Percentiles rank a stretch among this genome's conserved stretches.
phyloP scores from a whole-genome alignment of 2,329 filamentous ascomycete genomes.

The Colletotrichum cordylinicola region DNA sequence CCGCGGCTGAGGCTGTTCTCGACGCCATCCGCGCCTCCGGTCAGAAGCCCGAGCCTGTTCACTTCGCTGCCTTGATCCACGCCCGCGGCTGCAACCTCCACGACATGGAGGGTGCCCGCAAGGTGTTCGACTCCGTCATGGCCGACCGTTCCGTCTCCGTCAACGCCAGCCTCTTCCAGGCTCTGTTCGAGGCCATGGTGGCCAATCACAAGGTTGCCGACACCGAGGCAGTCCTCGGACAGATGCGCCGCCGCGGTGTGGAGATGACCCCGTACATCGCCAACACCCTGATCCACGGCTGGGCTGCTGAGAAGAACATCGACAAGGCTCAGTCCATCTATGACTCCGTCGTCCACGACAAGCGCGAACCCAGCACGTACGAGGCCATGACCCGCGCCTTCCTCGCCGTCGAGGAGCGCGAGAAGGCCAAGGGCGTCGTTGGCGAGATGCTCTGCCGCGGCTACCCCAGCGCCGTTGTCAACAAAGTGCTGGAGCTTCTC shows the following conservation, averaged over 20 bases:
- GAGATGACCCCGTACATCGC: slow-evolving; percentile 97
- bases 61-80: slow-evolving; percentile 95
- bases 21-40: slow-evolving; percentile 77
- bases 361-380: slow-evolving; percentile 95
- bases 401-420: slow-evolving; percentile 81
- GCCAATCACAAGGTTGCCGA: slow-evolving; percentile 86
- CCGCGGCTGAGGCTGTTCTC: slow-evolving; percentile 83
- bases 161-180: slow-evolving; percentile 91
- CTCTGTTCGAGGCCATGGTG: slow-evolving; percentile 96
- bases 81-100: slow-evolving; percentile 94
- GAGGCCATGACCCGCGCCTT: slow-evolving; percentile 97
- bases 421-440: slow-evolving; percentile 78
- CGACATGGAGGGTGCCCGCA: slow-evolving; percentile 83
- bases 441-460: slow-evolving; percentile 89
- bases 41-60: slow-evolving; percentile 84
- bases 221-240: slow-evolving; percentile 74
- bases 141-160: slow-evolving; percentile 69
- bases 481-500: slow-evolving; percentile 92
- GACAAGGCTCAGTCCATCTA: slow-evolving; percentile 81
- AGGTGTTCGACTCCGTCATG: slow-evolving; percentile 83
- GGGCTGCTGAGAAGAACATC: slow-evolving; percentile 86
- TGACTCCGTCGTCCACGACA: slow-evolving; percentile 74
- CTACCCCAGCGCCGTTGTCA: slow-evolving; percentile 89
- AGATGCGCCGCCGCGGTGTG: slow-evolving; percentile 78
- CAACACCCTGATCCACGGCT: slow-evolving; percentile 97